A percentile compares a stretch with the other conserved stretches of the same genome.
phyloP scores from a whole-genome alignment of 257 asterid species.

The Plantago elongata region DNA sequence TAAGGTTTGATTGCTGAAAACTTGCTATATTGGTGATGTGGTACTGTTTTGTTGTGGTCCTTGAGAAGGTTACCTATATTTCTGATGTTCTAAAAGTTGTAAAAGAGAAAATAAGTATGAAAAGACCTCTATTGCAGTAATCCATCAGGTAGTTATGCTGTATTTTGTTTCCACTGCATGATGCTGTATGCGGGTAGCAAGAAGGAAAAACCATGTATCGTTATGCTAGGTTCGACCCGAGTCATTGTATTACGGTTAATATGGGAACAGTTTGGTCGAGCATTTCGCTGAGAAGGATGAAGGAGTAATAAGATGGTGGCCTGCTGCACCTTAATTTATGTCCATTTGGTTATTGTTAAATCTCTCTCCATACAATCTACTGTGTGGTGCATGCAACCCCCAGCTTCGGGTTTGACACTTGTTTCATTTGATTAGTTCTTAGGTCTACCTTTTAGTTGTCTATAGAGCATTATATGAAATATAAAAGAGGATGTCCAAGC shows the following conservation, averaged over 20 bases:
- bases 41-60: background rate
- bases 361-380: background rate
- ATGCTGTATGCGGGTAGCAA: background rate
- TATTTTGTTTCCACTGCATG: too few species aligned
- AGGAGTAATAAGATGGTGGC: background rate
- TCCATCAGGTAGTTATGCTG: too few species aligned
- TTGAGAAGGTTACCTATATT: too few species aligned
- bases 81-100: too few species aligned
- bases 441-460: background rate
- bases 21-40: background rate
- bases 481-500: background rate
- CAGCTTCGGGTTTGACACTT: background rate
- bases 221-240: background rate
- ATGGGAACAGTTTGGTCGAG: background rate
- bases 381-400: too few species aligned
- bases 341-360: background rate
- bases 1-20: slow-evolving; percentile 9
- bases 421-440: too few species aligned
- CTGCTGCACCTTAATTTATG: background rate
- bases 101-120: too few species aligned
- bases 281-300: background rate
- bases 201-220: background rate
- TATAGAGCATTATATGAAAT: background rate
- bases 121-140: too few species aligned
- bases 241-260: background rate